Percentiles rank a stretch among this genome's conserved stretches.
Evolutionary conservation across 176 grass and related monocot species (phyloP).

Genomic region (Eleusine indica): DNA sequence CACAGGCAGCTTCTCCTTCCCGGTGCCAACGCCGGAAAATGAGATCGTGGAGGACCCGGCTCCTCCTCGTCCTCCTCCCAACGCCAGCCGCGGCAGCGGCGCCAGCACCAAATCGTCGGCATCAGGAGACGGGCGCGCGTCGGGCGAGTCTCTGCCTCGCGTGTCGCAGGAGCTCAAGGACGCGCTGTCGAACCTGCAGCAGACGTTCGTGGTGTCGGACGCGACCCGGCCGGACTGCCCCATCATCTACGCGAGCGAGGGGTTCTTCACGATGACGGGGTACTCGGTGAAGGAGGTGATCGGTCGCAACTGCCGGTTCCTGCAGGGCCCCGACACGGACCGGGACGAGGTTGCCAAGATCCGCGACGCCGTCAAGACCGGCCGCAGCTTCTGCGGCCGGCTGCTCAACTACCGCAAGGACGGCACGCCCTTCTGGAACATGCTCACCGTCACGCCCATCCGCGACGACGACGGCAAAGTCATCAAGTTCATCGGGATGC

Average conservation of each 20-base stretch:
- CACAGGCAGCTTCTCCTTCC: constrained; percentile 20
- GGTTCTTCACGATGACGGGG: constrained; percentile 88
- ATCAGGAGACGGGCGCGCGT: constrained; percentile 20
- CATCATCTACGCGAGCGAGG: constrained; percentile 91
- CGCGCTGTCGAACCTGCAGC: constrained; percentile 81
- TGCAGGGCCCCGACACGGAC: constrained; percentile 90
- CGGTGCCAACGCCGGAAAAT: background rate
- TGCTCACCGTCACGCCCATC: constrained; percentile 94
- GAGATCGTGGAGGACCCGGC: constrained; percentile 47
- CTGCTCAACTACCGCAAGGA: constrained; percentile 96
- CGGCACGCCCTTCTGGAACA: constrained; percentile 87
- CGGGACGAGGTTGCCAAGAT: constrained; percentile 69
- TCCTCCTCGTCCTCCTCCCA: background rate
- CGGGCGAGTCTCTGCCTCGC: constrained; percentile 56
- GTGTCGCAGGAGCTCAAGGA: constrained; percentile 89
- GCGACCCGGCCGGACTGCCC: constrained; percentile 78
- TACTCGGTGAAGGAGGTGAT: constrained; percentile 75
- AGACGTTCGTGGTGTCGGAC: constrained; percentile 98
- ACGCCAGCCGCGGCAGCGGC: constrained; percentile 8
- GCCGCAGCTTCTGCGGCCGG: constrained; percentile 83
- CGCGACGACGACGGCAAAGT: constrained; percentile 73
- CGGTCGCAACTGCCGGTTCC: constrained; percentile 88
- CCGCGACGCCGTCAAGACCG: constrained; percentile 66
- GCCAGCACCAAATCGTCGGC: constrained; percentile 38
- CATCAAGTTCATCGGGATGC: constrained; percentile 99